Conservation (phyloP, 306 rosid species). For the Purshia tridentata region DNA sequence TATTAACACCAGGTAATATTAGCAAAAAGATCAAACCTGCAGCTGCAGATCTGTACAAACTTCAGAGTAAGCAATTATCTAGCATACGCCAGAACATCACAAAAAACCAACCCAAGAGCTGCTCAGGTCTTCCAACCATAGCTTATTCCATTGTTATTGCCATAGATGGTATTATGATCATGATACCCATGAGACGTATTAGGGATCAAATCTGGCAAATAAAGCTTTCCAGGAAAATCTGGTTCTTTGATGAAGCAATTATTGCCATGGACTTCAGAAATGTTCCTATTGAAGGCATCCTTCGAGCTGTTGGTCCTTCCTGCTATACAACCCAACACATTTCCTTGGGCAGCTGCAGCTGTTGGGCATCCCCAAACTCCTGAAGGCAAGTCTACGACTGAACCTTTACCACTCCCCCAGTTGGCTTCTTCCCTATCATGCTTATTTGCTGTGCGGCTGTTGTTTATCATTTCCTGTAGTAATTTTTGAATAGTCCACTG, state of each 20-base stretch:
- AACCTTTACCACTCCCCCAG: neutral
- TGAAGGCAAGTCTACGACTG: constrained; percentile 9
- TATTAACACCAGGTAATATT: neutral
- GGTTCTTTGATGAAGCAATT: constrained; percentile 11
- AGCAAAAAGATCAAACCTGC: neutral
- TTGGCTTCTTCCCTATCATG: neutral
- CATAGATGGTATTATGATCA: neutral
- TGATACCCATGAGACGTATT: constrained; percentile 1
- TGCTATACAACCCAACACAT: constrained; percentile 3
- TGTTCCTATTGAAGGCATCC: constrained; percentile 2
- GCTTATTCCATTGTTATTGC: neutral
- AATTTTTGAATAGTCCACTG: constrained; percentile 16
- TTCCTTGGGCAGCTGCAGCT: constrained; percentile 5
- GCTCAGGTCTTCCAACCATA: constrained; percentile 13
- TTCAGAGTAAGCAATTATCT: neutral
- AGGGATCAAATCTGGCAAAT: neutral
- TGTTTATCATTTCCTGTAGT: constrained; percentile 26
- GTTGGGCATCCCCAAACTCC: constrained; percentile 5
- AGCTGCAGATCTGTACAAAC: constrained; percentile 10
- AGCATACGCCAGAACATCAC: neutral
- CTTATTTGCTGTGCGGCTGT: constrained; percentile 8
- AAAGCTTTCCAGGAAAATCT: constrained; percentile 3
- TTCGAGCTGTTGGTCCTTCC: constrained; percentile 1
- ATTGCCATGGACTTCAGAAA: neutral
- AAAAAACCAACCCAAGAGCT: neutral